A percentile compares a stretch with the other conserved stretches of the same genome.
Conservation (phyloP, 192 early-diverging fungal genomes). For the Entrophospora sp. region DNA sequence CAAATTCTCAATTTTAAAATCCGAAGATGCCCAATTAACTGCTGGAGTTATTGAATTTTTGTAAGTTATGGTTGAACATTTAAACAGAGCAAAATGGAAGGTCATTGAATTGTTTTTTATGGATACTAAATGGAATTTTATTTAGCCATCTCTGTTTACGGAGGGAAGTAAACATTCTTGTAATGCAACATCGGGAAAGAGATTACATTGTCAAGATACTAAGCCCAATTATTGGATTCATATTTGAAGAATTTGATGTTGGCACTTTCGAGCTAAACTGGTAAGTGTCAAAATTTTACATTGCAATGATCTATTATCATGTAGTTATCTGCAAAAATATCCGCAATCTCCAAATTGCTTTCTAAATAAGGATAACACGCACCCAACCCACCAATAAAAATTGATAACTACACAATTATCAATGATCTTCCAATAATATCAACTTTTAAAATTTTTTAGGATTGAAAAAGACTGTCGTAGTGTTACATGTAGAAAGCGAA, state of each 20-base stretch:
- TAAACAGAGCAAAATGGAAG: neutral
- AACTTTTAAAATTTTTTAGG: conserved; percentile 5
- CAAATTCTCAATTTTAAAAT: conserved; percentile 3
- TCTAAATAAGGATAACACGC: too few relatives aligned
- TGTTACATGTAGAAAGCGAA: conserved; percentile 10
- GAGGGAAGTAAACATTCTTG: conserved; percentile 2
- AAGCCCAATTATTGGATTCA: neutral
- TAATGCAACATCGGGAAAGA: neutral
- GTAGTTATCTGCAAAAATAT: too few relatives aligned
- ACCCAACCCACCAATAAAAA: too few relatives aligned
- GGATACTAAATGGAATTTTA: conserved; percentile 1
- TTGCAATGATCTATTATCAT: too few relatives aligned
- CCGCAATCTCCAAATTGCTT: too few relatives aligned
- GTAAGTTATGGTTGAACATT: conserved; percentile 10
- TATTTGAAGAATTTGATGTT: conserved; percentile 11
- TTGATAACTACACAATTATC: too few relatives aligned
- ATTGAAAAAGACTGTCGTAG: conserved; percentile 10
- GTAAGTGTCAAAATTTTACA: neutral
- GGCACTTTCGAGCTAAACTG: conserved; percentile 13
- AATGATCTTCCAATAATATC: neutral
- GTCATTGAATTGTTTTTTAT: neutral
- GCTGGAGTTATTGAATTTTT: conserved; percentile 10
- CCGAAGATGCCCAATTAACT: conserved; percentile 1
- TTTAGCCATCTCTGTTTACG: conserved; percentile 11
- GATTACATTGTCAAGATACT: conserved; percentile 5